Base-by-base conservation (phyloP, 768 basidiomycete genomes). In the Suillus subluteus region DNA sequence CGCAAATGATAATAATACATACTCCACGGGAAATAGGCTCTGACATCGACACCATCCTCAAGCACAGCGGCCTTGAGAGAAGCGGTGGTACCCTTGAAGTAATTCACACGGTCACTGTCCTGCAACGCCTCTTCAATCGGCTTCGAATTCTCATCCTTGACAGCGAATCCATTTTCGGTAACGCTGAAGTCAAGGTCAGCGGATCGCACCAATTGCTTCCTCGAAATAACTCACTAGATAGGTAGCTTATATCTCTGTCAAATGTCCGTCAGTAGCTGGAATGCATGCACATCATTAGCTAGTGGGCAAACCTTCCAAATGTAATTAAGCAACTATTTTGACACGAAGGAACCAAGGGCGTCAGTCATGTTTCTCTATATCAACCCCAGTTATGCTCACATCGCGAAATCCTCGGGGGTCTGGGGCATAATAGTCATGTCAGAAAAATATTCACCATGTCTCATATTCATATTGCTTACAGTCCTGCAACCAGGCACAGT, bases 151-250 rank as follows among this genome's bases (percentile, higher is more conserved):
- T 91, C 90, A 66, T 85, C 82, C 73, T 89, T 90, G 62, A 91
- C 87, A 13, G 88, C 84, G 72, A 90, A 91, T 0, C 89, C 88
- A 71, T 91, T 91, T 78, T 92, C 89, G 2, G 89, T 91, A n/a
- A 91, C 87, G 70, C 87, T 88, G 62, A 40, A 16, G 35, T 35
- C 43, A 15, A 41, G 52, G 46, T 70, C 43, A 63, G 55, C 23
- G 55, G 35, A 64, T 43, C 16, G 13, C 23, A 13, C 9, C 4
- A 18, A 43, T 30, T 38, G 13, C 37, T 23, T 23, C 9, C 21
- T 32, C 16, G 2, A 23, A 40, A 30, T 30, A 15, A 30, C 83
- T 58, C 67, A 85, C 87, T 85, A 87, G 66, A 91, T 87, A 0
- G 88, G 86, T 70, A 79, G 79, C 35, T 78, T 71, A 72, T 84